Base-by-base conservation (phyloP, 1,284 basidiomycete genomes). In the Leccinum cinnamomeum region DNA sequence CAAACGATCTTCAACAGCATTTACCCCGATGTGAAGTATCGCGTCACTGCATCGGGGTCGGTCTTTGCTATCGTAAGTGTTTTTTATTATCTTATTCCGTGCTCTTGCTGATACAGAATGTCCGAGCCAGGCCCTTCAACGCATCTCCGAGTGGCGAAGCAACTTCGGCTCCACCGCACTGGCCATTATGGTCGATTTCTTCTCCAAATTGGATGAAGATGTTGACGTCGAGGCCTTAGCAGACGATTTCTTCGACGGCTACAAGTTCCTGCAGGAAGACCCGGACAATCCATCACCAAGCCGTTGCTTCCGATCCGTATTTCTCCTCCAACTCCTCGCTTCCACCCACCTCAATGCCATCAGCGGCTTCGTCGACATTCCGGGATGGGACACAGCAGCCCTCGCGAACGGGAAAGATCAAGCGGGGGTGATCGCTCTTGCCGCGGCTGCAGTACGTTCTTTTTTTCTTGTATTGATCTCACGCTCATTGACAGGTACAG, bases 91-190 rank as follows among this genome's bases (percentile, higher is more conserved):
- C 18, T 10, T 1, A 37, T 33, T 54, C 14, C 6, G 14, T 37
- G 14, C 37, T 37, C 37, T 14, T 16, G 37, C 37, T 37, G 14
- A 37, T 37, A 37, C 37, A 37, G 37, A 37, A 37, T 37, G 37
- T 37, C 37, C 8, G 14, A 48, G 46, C 2, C 25, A 67, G 62
- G 14, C 18, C 1, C 41, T 35, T 18, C 62, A 67, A 48, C 7
- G 1, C 18, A 35, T 66, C 7, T 57, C 56, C 0, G 18, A 67
- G 50, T 66, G 65, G 65, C 7, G 3, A 10, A 66, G 56, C 7
- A 25, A 56, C 30, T 57, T 67, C 12, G 57, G 63, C 1, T 67
- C 59, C 7, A 64, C 57, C 2, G 53, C 58, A 28, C 48, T 61
- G 3, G 4, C 48, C 25, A 46, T 57, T n/a, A 50, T 61, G 8